These are phyloP conservation scores for Phytophthora palmivora DNA, from an alignment of 352 stramenopile genomes.

Conservation along the genomic window DNA sequence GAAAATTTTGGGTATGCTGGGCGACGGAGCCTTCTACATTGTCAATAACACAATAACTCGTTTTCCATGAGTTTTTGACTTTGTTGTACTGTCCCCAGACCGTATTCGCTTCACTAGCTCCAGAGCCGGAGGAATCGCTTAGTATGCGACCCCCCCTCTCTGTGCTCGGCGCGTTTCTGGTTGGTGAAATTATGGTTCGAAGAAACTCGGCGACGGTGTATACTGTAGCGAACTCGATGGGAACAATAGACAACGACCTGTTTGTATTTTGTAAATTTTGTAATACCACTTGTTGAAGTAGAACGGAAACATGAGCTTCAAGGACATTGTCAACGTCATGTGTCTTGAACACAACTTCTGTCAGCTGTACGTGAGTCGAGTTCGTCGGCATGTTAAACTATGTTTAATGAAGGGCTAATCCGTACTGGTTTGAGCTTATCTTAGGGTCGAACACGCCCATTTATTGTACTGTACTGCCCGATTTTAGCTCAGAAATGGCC, in stretches of 20 bases:
- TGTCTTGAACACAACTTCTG: too few species aligned
- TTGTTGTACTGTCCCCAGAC: conserved; percentile 52
- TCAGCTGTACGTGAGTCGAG: too few species aligned
- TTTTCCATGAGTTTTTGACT: conserved; percentile 60
- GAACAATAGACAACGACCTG: conserved; percentile 19
- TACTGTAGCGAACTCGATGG: conserved; percentile 34
- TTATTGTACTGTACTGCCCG: too few species aligned
- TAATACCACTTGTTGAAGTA: conserved; percentile 34
- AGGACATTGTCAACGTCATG: conserved; percentile 47
- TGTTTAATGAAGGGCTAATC: too few species aligned
- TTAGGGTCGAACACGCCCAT: too few species aligned
- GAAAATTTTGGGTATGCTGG: conserved; percentile 61
- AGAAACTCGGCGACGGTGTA: conserved; percentile 38
- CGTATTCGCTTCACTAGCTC: conserved; percentile 55
- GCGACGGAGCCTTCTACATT: conserved; percentile 51
- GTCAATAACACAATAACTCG: conserved; percentile 54
- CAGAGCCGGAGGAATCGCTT: conserved; percentile 35
- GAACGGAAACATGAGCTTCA: conserved; percentile 28
- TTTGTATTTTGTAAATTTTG: too few species aligned
- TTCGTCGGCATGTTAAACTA: too few species aligned
- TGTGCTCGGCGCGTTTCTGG: conserved; percentile 1
- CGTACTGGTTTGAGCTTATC: too few species aligned
- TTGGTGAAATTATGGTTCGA: conserved; percentile 8
- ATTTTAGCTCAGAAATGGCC: too few species aligned
- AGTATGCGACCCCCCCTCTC: conserved; percentile 48